Conservation (phyloP, 2,329 filamentous ascomycete genomes). For the Ophiostoma sp. region DNA sequence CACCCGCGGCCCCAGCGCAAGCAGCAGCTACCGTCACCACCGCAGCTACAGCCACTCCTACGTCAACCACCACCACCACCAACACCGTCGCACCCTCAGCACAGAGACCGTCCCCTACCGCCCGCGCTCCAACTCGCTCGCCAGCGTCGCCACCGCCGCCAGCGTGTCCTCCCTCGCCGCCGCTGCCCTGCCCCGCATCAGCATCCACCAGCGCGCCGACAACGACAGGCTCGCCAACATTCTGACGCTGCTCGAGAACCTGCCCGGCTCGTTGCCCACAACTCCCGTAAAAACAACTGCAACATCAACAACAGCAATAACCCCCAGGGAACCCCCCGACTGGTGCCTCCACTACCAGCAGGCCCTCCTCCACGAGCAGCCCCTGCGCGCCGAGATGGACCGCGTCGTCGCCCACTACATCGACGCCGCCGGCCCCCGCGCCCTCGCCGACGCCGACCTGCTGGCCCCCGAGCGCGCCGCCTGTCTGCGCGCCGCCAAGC, state of each 20-base stretch:
- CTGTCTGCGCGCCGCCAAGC: slow-evolving; percentile 38
- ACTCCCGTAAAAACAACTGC: neutral
- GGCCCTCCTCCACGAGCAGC: slow-evolving; percentile 30
- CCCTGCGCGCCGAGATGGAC: slow-evolving; percentile 39
- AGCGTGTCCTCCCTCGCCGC: slow-evolving; percentile 17
- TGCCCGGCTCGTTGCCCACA: neutral
- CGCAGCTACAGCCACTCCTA: slow-evolving; percentile 17
- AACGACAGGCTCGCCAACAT: slow-evolving; percentile 35
- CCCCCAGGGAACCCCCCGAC: slow-evolving; percentile 1
- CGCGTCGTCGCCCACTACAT: slow-evolving; percentile 40
- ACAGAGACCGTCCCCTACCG: slow-evolving; percentile 11
- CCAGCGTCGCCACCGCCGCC: slow-evolving; percentile 20
- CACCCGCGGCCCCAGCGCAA: slow-evolving; percentile 17
- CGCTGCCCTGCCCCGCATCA: slow-evolving; percentile 20
- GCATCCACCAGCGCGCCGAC: slow-evolving; percentile 33
- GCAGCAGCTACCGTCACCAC: slow-evolving; percentile 14
- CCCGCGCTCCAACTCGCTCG: slow-evolving; percentile 20
- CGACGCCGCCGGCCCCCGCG: slow-evolving; percentile 31
- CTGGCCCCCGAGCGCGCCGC: slow-evolving; percentile 36
- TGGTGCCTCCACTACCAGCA: slow-evolving; percentile 24
- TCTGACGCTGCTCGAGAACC: slow-evolving; percentile 34
- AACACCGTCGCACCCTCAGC: neutral
- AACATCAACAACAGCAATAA: no score
- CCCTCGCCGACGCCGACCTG: slow-evolving; percentile 33
- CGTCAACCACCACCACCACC: neutral